These are phyloP conservation scores for Dalechampia spathulata DNA, from an alignment of 441 rosid genomes.

Conservation along the genomic window DNA sequence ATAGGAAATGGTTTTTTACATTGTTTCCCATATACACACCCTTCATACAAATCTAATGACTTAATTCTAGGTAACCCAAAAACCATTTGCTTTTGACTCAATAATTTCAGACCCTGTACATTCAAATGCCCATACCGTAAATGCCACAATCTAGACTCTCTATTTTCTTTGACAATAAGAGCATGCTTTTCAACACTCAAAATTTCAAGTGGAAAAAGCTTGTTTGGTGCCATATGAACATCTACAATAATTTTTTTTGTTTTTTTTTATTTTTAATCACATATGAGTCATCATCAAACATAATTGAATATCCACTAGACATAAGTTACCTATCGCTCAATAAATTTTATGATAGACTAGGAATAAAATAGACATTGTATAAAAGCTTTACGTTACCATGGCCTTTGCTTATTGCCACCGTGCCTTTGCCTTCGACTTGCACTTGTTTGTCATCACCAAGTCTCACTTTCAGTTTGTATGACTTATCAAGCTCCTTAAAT, in stretches of 20 bases:
- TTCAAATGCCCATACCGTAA: too few species aligned
- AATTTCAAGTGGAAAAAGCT: too few species aligned
- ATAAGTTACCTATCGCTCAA: neutral
- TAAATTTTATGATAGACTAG: neutral
- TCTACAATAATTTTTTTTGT: constrained; percentile 12
- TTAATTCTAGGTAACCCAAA: too few species aligned
- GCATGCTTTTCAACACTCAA: too few species aligned
- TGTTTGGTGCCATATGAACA: too few species aligned
- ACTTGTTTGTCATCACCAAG: neutral
- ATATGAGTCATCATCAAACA: neutral
- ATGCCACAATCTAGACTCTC: too few species aligned
- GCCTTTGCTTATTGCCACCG: neutral
- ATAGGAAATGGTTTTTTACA: too few species aligned
- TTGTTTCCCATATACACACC: too few species aligned
- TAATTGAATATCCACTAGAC: neutral
- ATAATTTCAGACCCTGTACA: neutral
- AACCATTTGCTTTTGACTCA: too few species aligned
- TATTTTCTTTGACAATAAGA: too few species aligned
- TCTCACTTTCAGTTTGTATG: neutral
- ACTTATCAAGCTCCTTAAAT: neutral
- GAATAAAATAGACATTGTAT: neutral
- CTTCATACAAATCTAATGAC: too few species aligned
- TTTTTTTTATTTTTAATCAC: too few species aligned
- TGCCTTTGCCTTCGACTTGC: neutral
- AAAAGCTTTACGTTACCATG: neutral